phyloP scores from a whole-genome alignment of 495 filamentous ascomycete species.

The Podospora pseudocomata region DNA sequence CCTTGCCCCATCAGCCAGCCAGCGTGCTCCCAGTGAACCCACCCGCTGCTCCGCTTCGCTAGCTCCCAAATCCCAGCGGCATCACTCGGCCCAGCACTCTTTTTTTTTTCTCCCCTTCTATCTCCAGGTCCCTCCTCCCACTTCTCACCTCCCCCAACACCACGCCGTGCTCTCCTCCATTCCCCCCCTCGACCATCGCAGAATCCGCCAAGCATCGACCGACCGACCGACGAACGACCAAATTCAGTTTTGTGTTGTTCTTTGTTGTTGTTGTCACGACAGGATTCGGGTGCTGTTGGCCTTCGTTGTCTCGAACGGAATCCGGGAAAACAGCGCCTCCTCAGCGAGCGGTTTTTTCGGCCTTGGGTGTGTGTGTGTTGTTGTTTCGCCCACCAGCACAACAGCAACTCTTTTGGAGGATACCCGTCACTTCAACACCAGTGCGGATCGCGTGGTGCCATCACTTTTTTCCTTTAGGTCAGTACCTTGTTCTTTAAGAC shows the following conservation, averaged over 20 bases:
- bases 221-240: conserved; percentile 38
- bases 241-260: conserved; percentile 43
- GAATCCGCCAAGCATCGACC: conserved; percentile 30
- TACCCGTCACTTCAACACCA: conserved; percentile 17
- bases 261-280: conserved; percentile 27
- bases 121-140: conserved; percentile 23
- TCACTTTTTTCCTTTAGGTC: conserved; percentile 27
- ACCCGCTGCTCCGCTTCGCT: conserved; percentile 10
- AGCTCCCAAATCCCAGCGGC: conserved; percentile 18
- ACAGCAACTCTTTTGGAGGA: conserved; percentile 14
- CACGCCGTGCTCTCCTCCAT: conserved; percentile 23
- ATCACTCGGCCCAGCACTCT: conserved; percentile 22
- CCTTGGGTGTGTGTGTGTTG: conserved; percentile 25
- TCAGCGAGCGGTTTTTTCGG: conserved; percentile 21
- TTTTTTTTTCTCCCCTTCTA: conserved; percentile 29
- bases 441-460: conserved; percentile 17
- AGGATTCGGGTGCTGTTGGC: conserved; percentile 31
- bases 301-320: conserved; percentile 26
- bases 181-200: conserved; percentile 18
- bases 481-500: conserved; percentile 10
- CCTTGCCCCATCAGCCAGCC: conserved; percentile 22
- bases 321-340: conserved; percentile 13
- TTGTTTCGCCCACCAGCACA: conserved; percentile 16
- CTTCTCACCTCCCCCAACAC: conserved; percentile 21
- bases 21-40: conserved; percentile 6